A percentile compares a stretch with the other conserved stretches of the same genome.
phyloP scores from a whole-genome alignment of 108 stramenopile species.

The Cyclotella cryptica region DNA sequence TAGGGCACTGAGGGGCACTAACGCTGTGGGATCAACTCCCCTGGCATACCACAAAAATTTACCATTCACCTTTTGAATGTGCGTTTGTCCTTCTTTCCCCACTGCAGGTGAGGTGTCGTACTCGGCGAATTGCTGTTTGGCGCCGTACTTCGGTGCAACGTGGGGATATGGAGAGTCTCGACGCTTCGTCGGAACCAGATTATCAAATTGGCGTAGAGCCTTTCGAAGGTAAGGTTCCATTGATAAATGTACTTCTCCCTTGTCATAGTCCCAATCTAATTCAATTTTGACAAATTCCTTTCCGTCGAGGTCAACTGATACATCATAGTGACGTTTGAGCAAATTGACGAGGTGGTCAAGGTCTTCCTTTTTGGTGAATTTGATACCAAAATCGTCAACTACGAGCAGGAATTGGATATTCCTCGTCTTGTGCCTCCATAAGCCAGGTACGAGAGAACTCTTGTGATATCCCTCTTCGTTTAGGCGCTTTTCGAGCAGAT shows the following conservation, averaged over 20 bases:
- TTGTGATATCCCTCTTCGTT: slow-evolving; percentile 32
- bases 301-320: too few relatives aligned
- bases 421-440: slow-evolving; percentile 45
- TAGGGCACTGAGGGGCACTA: slow-evolving; percentile 10
- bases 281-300: slow-evolving; percentile 8
- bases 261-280: slow-evolving; percentile 11
- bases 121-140: slow-evolving; percentile 40
- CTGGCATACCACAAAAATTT: slow-evolving; percentile 56
- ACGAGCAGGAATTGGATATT: slow-evolving; percentile 51
- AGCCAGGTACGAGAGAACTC: slow-evolving; percentile 35
- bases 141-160: slow-evolving; percentile 45
- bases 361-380: slow-evolving; percentile 19
- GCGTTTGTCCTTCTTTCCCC: slow-evolving; percentile 17
- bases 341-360: slow-evolving; percentile 46
- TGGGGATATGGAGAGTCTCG: slow-evolving; percentile 48
- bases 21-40: slow-evolving; percentile 34
- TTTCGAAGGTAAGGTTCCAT: slow-evolving; percentile 6
- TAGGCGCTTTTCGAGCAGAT: slow-evolving; percentile 28
- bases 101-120: slow-evolving; percentile 30
- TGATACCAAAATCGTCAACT: slow-evolving; percentile 55
- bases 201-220: slow-evolving; percentile 43
- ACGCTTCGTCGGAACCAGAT: slow-evolving; percentile 40
- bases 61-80: slow-evolving; percentile 50
- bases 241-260: slow-evolving; percentile 6
- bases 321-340: slow-evolving; percentile 13